A percentile compares a stretch with the other conserved stretches of the same genome.
Conservation (phyloP, 768 basidiomycete species). For the Phylloporus scabripes region DNA sequence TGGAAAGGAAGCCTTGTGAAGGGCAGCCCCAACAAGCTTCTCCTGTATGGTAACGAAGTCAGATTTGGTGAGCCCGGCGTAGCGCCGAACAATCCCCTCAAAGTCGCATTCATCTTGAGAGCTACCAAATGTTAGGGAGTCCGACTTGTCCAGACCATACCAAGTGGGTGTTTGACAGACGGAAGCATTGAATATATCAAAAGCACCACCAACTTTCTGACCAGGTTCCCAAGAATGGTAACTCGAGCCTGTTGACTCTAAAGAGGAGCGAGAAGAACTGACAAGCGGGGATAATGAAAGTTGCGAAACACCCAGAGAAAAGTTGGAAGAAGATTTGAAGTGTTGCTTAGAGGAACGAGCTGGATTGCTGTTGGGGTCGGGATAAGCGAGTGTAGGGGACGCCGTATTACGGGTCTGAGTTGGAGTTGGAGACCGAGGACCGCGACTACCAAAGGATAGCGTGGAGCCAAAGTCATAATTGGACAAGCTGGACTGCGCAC, state of each 20-base stretch:
- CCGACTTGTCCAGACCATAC: constrained; percentile 60
- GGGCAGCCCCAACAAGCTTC: constrained; percentile 60
- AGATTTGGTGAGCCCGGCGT: constrained; percentile 61
- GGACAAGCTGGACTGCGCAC: constrained; percentile 46
- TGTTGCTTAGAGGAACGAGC: constrained; percentile 53
- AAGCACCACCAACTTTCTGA: constrained; percentile 46
- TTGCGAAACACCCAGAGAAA: constrained; percentile 46
- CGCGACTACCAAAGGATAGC: constrained; percentile 34
- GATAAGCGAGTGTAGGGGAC: constrained; percentile 36
- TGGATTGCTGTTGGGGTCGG: constrained; percentile 35
- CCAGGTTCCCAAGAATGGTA: constrained; percentile 76
- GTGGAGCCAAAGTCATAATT: constrained; percentile 46
- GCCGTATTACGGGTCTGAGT: constrained; percentile 58
- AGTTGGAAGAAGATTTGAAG: constrained; percentile 43
- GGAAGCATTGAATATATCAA: constrained; percentile 48
- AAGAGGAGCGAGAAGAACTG: constrained; percentile 73
- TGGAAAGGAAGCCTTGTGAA: constrained; percentile 49
- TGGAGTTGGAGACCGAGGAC: constrained; percentile 59
- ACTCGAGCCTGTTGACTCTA: constrained; percentile 78
- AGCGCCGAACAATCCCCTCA: constrained; percentile 60
- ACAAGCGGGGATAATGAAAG: constrained; percentile 65
- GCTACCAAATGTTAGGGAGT: constrained; percentile 43
- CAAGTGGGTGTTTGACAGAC: constrained; percentile 49
- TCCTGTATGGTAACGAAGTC: constrained; percentile 75
- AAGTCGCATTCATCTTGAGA: constrained; percentile 52